These are phyloP conservation scores for Ramaria sp. DNA, from an alignment of 768 basidiomycete genomes.

Conservation along the genomic window DNA sequence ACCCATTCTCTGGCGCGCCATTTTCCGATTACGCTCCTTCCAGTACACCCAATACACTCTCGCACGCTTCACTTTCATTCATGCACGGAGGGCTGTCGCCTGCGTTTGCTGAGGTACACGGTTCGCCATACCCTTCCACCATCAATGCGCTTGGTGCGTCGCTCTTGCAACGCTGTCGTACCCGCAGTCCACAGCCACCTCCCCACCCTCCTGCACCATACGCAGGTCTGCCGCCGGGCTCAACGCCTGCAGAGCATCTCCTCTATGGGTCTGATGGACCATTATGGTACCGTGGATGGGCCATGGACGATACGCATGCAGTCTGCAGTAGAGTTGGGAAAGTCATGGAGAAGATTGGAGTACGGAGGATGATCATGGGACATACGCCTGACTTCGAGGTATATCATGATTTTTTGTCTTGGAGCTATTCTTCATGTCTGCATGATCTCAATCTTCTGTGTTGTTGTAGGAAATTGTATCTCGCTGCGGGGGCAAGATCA, in stretches of 20 bases:
- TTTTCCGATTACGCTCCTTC: constrained; percentile 42
- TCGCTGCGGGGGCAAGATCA: constrained; percentile 82
- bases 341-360: constrained; percentile 66
- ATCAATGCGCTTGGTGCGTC: constrained; percentile 71
- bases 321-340: constrained; percentile 60
- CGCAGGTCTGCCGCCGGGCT: constrained; percentile 44
- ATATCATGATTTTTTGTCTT: constrained; percentile 12
- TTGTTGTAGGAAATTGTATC: constrained; percentile 65
- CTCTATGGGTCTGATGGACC: constrained; percentile 76
- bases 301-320: constrained; percentile 58
- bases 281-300: constrained; percentile 94
- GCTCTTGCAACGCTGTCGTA: constrained; percentile 61
- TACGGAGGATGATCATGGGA: constrained; percentile 87
- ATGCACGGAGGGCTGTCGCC: constrained; percentile 88
- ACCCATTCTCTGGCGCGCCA: constrained; percentile 53
- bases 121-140: constrained; percentile 71
- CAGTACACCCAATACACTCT: constrained; percentile 45
- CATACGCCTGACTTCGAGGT: constrained; percentile 88
- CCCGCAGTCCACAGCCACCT: constrained; percentile 47
- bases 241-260: constrained; percentile 55
- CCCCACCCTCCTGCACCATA: constrained; percentile 78
- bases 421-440: not conserved
- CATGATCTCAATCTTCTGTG: not conserved
- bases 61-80: constrained; percentile 79
- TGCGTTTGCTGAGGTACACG: constrained; percentile 41